Evolutionary conservation across 2,329 filamentous ascomycete species (phyloP), one percentile per base, ranked within the genome.

Genomic region (Colletotrichum gloeosporioides): DNA sequence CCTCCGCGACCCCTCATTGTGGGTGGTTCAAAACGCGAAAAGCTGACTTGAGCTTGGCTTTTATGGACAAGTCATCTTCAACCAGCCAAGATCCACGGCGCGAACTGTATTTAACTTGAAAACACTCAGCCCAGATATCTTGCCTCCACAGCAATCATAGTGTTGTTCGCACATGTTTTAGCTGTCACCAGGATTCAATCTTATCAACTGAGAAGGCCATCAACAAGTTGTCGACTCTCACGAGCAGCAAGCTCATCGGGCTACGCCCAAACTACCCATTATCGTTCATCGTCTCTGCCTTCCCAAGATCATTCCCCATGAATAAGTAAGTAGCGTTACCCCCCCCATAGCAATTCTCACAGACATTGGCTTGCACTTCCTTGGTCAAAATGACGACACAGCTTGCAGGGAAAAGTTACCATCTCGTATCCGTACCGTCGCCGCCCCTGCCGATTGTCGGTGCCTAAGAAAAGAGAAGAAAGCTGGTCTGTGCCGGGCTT

Each of bases 181-280:
- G n/a, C 39, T 12, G 4, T 49, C 39, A 49, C 9, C 9, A 49
- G 18, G 18, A 49, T n/a, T 49, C 3, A 12, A 49, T 0, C 18
- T 18, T 2, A 0, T 49, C 18, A 49, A 7, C 9, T n/a, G 3
- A n/a, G 2, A 49, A n/a, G 9, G 39, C 1, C 39, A 22, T 22
- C 18, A 7, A 7, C n/a, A 53, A 53, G 2, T 13, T 3, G 44
- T 53, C 10, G 0, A 53, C 1, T 8, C 6, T n/a, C 18, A 4
- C 0, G 18, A n/a, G 39, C 3, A 49, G 39, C 39, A n/a, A 12
- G 39, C 39, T 13, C n/a, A 10, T 22, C n/a, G 6, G 6, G 22
- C 1, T 2, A 22, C 2, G 13, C 10, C 44, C n/a, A 13, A 22
- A 22, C n/a, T 0, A 4, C 1, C 3, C 6, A 22, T 4, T 6